Percentiles rank a stretch among this genome's conserved stretches.
Evolutionary conservation across 1,139 yeast genomes (phyloP).

Genomic region (Suhomyces bolitotheri): DNA sequence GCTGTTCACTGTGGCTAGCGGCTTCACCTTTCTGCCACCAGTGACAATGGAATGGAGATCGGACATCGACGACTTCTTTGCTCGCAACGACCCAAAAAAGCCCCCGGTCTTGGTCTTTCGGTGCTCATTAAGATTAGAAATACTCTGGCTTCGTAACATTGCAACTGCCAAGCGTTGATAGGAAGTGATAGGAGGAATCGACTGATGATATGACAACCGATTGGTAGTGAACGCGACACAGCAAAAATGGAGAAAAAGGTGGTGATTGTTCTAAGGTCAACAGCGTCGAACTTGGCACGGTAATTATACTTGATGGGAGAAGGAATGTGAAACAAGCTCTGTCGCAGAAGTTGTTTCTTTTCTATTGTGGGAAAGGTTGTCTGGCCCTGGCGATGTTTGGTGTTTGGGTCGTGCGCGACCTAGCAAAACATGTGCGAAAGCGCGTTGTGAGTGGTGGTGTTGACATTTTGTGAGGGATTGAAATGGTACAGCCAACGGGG

Average conservation of each 20-base stretch:
- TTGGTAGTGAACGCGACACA: not conserved
- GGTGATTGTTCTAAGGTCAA: too few relatives aligned
- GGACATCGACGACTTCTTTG: slow-evolving; percentile 19
- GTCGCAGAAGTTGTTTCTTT: slow-evolving; percentile 2
- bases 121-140: slow-evolving; percentile 27
- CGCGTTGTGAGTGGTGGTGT: not conserved
- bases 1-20: slow-evolving; percentile 17
- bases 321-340: slow-evolving; percentile 1
- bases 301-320: not conserved
- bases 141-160: slow-evolving; percentile 37
- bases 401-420: slow-evolving; percentile 4
- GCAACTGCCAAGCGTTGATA: slow-evolving; percentile 2
- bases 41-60: slow-evolving; percentile 12
- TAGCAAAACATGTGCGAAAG: slow-evolving; percentile 1
- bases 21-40: slow-evolving; percentile 15
- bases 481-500: too few relatives aligned
- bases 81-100: slow-evolving; percentile 25
- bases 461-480: too few relatives aligned
- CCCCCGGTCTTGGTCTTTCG: slow-evolving; percentile 20
- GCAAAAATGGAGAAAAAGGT: not conserved
- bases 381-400: slow-evolving; percentile 1
- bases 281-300: not conserved
- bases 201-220: not conserved
- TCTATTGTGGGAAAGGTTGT: slow-evolving; percentile 5
- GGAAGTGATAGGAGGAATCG: not conserved